Conservation (phyloP, 176 grass and related monocot genomes). For the Carex parvula region DNA sequence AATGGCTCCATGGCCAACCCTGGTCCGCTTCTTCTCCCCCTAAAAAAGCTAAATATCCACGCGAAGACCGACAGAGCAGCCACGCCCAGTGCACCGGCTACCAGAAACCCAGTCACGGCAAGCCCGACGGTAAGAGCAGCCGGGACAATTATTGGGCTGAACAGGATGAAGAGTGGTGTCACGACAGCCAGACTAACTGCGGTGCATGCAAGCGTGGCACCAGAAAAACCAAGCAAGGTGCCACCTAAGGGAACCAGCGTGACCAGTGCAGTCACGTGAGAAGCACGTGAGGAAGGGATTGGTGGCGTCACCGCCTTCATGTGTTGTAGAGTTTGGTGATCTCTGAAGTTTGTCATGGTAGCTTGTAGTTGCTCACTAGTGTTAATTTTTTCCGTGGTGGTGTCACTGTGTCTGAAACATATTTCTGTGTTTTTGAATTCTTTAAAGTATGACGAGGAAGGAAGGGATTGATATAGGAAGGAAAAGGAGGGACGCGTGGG, state of each 20-base stretch:
- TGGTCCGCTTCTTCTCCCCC: neutral
- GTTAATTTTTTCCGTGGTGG: neutral
- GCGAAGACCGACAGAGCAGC: slow-evolving; percentile 34
- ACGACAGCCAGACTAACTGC: slow-evolving; percentile 19
- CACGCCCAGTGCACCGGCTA: slow-evolving; percentile 33
- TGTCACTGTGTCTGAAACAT: neutral
- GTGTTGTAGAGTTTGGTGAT: slow-evolving; percentile 19
- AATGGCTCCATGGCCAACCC: slow-evolving; percentile 37
- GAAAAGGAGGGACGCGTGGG: slow-evolving; percentile 14
- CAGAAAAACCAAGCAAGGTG: slow-evolving; percentile 29
- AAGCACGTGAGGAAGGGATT: neutral
- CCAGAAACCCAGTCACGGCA: slow-evolving; percentile 23
- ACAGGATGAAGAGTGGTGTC: slow-evolving; percentile 38
- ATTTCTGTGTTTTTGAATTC: neutral
- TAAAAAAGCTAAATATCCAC: slow-evolving; percentile 36
- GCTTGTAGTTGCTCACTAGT: neutral
- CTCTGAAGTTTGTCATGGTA: slow-evolving; percentile 5
- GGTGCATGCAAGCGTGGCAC: slow-evolving; percentile 28
- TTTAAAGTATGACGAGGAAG: neutral
- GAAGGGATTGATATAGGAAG: neutral
- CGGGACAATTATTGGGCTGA: slow-evolving; percentile 47
- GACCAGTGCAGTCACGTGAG: slow-evolving; percentile 2
- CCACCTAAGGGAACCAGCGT: slow-evolving; percentile 40
- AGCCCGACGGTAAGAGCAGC: slow-evolving; percentile 29
- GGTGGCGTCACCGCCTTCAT: slow-evolving; percentile 26